Percentiles rank a stretch among this genome's conserved stretches.
Evolutionary conservation across 2,329 filamentous ascomycete species (phyloP).

Genomic region (Trichoderma polysporum): DNA sequence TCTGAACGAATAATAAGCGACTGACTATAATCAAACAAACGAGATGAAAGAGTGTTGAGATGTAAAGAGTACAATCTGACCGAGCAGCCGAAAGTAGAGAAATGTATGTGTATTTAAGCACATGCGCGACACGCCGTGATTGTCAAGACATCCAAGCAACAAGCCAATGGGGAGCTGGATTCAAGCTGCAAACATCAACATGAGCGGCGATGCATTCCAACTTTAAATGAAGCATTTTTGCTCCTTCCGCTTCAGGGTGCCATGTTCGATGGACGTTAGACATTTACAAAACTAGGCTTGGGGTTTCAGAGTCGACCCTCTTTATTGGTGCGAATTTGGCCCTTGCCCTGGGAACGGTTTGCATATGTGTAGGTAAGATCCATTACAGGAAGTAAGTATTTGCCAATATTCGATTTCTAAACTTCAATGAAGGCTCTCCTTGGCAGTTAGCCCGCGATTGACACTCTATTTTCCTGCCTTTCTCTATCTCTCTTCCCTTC

Average conservation of each 20-base stretch:
- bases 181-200: background rate
- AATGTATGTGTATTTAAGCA: slow-evolving; percentile 14
- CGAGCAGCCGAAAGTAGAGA: background rate
- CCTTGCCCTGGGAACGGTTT: background rate
- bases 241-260: slow-evolving; percentile 2
- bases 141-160: background rate
- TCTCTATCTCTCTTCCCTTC: background rate
- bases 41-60: background rate
- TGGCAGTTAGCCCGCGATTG: background rate
- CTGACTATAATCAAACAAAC: background rate
- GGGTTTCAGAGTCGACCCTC: slow-evolving; percentile 1
- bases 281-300: background rate
- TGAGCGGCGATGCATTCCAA: slow-evolving; percentile 9
- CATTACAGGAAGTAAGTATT: background rate
- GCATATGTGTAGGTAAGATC: background rate
- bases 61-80: background rate
- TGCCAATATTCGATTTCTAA: background rate
- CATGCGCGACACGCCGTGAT: background rate
- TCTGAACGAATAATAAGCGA: background rate
- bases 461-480: background rate
- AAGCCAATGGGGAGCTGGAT: background rate
- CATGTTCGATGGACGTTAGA: background rate
- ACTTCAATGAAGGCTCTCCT: background rate
- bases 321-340: background rate
- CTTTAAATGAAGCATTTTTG: slow-evolving; percentile 17